Base-by-base conservation (phyloP, 2,329 filamentous ascomycete species). In the Fusarium sp. region DNA sequence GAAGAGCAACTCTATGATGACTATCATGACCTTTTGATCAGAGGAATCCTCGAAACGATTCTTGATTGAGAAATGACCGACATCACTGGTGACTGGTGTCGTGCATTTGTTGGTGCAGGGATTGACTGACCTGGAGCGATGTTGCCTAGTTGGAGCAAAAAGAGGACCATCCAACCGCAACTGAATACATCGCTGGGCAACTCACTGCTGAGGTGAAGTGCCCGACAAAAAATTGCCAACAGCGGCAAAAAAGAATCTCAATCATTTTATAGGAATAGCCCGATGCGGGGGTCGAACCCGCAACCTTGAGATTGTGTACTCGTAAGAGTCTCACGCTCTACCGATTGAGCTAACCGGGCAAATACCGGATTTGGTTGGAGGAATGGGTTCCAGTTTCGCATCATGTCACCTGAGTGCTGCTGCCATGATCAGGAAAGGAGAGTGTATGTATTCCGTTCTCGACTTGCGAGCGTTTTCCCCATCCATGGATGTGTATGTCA, bases 301-400 rank as follows among this genome's bases (percentile, higher is more conserved):
- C 85, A 87, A 84, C 85, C 85, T 87, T 86, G 84, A 87, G 86
- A 86, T 87, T 46, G 78, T 64, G 77, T 73, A 77, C 78, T 78
- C 75, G 14, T 87, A 87, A 88, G 89, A 91, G 90, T 91, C 89
- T 90, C 86, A 91, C 89, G 89, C 89, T 91, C 89, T 91, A 91
- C 78, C 78, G 78, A 80, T 80, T 79, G 77, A 80, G 75, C 77
- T 78, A 79, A 77, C 77, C 77, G 82, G 79, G 81, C 80, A 42
- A 20, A 27, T 12, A 29, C 46, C 46, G 24, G 46, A 51, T 29
- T 51, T 29, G 24, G 24, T 51, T 51, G 46, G 8, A 22, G 16
- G 14, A 11, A 2, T 0, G 16, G 9, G 8, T 3, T 49, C 14
- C 9, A 17, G 5, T 17, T 49, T 10, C 8, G 6, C 14, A 24